Evolutionary conservation across 1,284 basidiomycete genomes (phyloP), one percentile per base, ranked within the genome.

Genomic region (Mixia osmundae): DNA sequence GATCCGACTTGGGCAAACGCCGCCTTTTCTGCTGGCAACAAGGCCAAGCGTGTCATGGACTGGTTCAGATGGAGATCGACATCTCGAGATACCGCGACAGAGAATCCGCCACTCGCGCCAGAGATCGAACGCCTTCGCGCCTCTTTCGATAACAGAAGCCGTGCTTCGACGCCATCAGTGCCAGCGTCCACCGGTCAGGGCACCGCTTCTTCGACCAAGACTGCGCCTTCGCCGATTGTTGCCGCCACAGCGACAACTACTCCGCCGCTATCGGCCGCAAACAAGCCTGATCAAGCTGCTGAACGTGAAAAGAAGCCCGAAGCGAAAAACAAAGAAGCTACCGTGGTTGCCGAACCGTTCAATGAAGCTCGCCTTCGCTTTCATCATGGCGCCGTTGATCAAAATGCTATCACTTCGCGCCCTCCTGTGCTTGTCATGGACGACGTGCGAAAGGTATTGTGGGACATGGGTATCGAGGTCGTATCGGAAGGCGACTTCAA

Each of bases 321-420:
- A n/a, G 10, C 11, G 6, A 11, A 25, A 5, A 21, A 34, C 14
- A n/a, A 24, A n/a, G 24, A 22, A 12, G 7, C 41, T 16, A 24
- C 27, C 14, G 19, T 25, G 3, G 18, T 25, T 4, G 18, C 23
- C 12, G 25, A 16, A 7, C 5, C 48, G 6, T 57, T 55, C 37
- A 55, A 61, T 41, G 71, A 70, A 20, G 11, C 5, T 28, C 30
- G 26, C 38, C 61, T 95, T 36, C 71, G 79, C 11, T 68, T 78
- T 28, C 89, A 95, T 52, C 75, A 79, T 45, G 87, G 89, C 46
- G 74, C 87, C 1, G 76, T 97, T 20, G 89, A 95, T 56, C 76
- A 80, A 52, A 74, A 74, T 16, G 89, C 76, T 26, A 69, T 95
- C 44, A 91, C 87, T 7, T 79, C 75, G 5, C 67, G 71, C 14